Percentiles rank a stretch among this genome's conserved stretches.
phyloP scores from a whole-genome alignment of 164 flowering plant species.

The Protea cynaroides region DNA sequence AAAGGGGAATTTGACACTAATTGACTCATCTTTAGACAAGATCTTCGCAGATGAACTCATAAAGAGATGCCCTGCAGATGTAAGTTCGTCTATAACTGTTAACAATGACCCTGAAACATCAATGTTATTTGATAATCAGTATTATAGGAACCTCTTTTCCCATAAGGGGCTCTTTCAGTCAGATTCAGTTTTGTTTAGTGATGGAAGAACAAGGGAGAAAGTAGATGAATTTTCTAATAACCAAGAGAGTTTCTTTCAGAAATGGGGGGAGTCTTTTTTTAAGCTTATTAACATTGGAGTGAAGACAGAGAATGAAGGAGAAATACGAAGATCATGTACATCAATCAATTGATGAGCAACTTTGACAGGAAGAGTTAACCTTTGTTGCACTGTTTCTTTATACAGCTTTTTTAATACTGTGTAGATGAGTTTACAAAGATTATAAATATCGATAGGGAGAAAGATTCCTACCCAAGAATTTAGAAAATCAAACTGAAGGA shows the following conservation, averaged over 20 bases:
- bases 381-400: too few relatives aligned
- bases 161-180: constrained; percentile 67
- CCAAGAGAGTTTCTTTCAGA: constrained; percentile 43
- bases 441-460: too few relatives aligned
- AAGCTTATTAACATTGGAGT: constrained; percentile 56
- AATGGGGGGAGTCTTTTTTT: constrained; percentile 59
- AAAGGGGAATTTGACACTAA: constrained; percentile 39
- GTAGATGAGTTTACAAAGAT: too few relatives aligned
- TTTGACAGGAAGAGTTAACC: not conserved
- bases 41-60: constrained; percentile 44
- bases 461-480: too few relatives aligned
- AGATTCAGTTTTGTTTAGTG: constrained; percentile 51
- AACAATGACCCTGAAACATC: constrained; percentile 58
- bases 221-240: constrained; percentile 43
- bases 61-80: constrained; percentile 42
- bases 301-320: constrained; percentile 59
- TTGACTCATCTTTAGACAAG: constrained; percentile 50
- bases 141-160: constrained; percentile 43
- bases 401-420: too few relatives aligned
- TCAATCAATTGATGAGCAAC: constrained; percentile 23
- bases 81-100: constrained; percentile 34
- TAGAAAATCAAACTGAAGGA: too few relatives aligned
- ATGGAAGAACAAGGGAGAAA: constrained; percentile 37
- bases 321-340: constrained; percentile 48
- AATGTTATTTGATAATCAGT: constrained; percentile 55